Conservation (phyloP, 1,139 yeast genomes). For the Geotrichum restrictum region DNA sequence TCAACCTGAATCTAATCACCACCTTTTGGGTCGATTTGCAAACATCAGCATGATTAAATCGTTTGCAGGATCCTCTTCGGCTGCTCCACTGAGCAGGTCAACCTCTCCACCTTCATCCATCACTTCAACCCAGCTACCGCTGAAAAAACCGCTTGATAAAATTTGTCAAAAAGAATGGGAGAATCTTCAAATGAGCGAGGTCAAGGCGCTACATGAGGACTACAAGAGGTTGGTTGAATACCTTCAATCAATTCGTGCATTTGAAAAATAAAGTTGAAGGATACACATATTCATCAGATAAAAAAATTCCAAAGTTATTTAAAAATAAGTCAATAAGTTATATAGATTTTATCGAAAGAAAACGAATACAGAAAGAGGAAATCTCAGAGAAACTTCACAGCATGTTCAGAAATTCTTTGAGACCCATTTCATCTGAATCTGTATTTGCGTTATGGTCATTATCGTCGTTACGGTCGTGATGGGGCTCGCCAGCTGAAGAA, state of each 20-base stretch:
- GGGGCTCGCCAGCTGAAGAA: background rate
- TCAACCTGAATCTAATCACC: slow-evolving; percentile 1
- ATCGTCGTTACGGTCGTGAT: background rate
- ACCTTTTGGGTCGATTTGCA: slow-evolving; percentile 12
- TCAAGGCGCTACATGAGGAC: slow-evolving; percentile 38
- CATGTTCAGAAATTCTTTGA: slow-evolving; percentile 3
- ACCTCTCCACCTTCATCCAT: slow-evolving; percentile 4
- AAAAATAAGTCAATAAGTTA: background rate
- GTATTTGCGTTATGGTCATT: background rate
- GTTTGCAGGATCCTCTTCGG: slow-evolving; percentile 1
- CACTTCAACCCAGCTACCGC: background rate
- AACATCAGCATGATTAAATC: slow-evolving; percentile 13
- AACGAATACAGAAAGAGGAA: too few relatives aligned
- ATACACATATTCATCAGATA: background rate
- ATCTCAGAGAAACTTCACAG: too few relatives aligned
- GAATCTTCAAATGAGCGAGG: slow-evolving; percentile 36
- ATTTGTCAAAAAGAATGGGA: slow-evolving; percentile 26
- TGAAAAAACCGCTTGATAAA: slow-evolving; percentile 27
- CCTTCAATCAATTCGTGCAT: slow-evolving; percentile 32
- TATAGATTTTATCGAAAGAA: too few relatives aligned
- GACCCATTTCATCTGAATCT: slow-evolving; percentile 1
- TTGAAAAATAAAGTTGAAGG: slow-evolving; percentile 26
- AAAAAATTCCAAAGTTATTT: background rate
- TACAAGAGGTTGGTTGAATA: slow-evolving; percentile 38
- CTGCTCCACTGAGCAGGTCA: background rate